These are phyloP conservation scores for Elsinoe necatrix DNA, from an alignment of 2,329 filamentous ascomycete genomes.

Conservation along the genomic window DNA sequence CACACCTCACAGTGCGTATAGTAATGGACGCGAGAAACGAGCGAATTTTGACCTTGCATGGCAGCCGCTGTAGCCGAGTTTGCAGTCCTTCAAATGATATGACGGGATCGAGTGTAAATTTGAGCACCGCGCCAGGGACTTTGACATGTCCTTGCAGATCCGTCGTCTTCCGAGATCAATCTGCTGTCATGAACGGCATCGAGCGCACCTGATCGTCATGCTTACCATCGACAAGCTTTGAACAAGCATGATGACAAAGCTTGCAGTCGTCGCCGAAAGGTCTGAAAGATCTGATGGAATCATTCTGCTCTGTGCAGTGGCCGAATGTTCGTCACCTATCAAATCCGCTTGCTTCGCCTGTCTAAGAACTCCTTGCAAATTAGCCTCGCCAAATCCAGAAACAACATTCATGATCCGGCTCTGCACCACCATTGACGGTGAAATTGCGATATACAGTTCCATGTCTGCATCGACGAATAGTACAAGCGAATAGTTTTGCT, in stretches of 20 bases:
- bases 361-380: no score
- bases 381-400: no score
- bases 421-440: no score
- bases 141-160: conserved; percentile 18
- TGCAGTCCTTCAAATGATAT: background rate
- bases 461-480: background rate
- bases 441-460: background rate
- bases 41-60: background rate
- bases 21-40: background rate
- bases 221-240: background rate
- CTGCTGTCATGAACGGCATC: background rate
- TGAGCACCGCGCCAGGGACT: background rate
- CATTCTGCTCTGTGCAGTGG: no score
- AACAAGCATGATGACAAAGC: background rate
- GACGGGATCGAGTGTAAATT: background rate
- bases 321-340: no score
- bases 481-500: no score
- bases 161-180: background rate
- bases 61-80: background rate
- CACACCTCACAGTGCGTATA: background rate
- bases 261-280: background rate
- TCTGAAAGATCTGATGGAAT: background rate
- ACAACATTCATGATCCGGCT: no score
- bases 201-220: background rate
- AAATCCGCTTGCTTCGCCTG: no score